Base-by-base conservation (phyloP, 1,284 basidiomycete species). In the Paramarasmius palmivorus region DNA sequence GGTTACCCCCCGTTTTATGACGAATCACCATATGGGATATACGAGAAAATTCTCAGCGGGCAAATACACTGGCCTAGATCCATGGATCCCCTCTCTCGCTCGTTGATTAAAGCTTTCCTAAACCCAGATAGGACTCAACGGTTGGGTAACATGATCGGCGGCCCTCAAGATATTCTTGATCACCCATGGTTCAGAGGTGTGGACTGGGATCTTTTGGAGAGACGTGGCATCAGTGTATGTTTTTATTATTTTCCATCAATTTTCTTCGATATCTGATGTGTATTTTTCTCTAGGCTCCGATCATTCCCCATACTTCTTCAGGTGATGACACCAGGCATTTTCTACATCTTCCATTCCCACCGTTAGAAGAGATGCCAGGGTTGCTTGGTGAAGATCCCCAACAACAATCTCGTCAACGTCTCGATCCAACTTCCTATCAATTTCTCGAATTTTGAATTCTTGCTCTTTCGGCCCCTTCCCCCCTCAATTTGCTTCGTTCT, bases 141-240 rank as follows among this genome's bases (percentile, higher is more conserved):
- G 66, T 83, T 98, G 51, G 93, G 93, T 9, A 98, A 99, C 65
- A 92, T 97, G 83, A 94, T 91, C 53, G 88, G 94, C 55, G 89
- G 97, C 10, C 90, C 95, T 44, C 84, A 95, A 58, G 89, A 97
- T 67, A 88, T 98, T 52, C 83, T 98, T 48, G 90, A 93, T 36
- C 96, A 98, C 60, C 87, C 95, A 1, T 99, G 97, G 85, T 95
- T 99, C 67, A 87, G 93, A 61, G 93, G 93, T 46, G 93, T 95
- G 38, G 92, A 95, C 62, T 95, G 93, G 83, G 89, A 88, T 59
- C 87, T 88, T 1, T 68, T 92, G 37, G 89, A 91, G 65, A 82
- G 85, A 35, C 81, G 86, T 45, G 88, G 92, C 68, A 92, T 92
- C 53, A 80, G 85, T 67, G 90, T 87, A 61, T 63, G 75, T 67